Percentiles rank a stretch among this genome's conserved stretches.
phyloP scores from a whole-genome alignment of 2,329 filamentous ascomycete genomes.

The Botrytis medusae region DNA sequence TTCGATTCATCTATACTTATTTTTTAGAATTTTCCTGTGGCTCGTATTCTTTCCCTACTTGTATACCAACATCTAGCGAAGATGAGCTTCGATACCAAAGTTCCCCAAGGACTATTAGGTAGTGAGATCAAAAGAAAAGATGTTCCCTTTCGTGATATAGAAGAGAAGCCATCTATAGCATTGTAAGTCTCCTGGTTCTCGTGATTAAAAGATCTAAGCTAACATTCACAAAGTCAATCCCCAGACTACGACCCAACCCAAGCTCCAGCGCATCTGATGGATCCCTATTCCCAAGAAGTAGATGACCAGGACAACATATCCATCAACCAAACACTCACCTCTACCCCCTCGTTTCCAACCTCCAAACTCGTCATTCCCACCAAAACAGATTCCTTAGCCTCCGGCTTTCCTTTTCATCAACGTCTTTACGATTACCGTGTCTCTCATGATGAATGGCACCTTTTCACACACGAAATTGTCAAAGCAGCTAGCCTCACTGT shows the following conservation, averaged over 20 bases:
- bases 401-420: slow-evolving; percentile 33
- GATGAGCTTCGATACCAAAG: not conserved
- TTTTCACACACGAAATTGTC: slow-evolving; percentile 32
- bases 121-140: not conserved
- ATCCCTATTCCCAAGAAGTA: not conserved
- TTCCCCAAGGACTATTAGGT: not conserved
- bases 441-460: slow-evolving; percentile 34
- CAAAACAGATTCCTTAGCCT: slow-evolving; percentile 31
- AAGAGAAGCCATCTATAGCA: not conserved
- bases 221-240: not conserved
- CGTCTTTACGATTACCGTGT: slow-evolving; percentile 27
- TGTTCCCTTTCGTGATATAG: not conserved
- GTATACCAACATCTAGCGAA: not conserved
- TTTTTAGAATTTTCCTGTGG: not conserved
- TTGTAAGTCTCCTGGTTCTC: not conserved
- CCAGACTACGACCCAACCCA: not conserved
- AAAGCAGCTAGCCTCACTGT: slow-evolving; percentile 30
- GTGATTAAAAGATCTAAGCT: not conserved
- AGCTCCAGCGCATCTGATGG: not conserved
- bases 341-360: slow-evolving; percentile 3
- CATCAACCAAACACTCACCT: not conserved
- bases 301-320: not conserved
- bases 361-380: slow-evolving; percentile 29
- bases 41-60: not conserved
- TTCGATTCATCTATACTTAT: not conserved